Evolutionary conservation across 768 basidiomycete genomes (phyloP), one percentile per base, ranked within the genome.

Genomic region (Trametes sanguinea): DNA sequence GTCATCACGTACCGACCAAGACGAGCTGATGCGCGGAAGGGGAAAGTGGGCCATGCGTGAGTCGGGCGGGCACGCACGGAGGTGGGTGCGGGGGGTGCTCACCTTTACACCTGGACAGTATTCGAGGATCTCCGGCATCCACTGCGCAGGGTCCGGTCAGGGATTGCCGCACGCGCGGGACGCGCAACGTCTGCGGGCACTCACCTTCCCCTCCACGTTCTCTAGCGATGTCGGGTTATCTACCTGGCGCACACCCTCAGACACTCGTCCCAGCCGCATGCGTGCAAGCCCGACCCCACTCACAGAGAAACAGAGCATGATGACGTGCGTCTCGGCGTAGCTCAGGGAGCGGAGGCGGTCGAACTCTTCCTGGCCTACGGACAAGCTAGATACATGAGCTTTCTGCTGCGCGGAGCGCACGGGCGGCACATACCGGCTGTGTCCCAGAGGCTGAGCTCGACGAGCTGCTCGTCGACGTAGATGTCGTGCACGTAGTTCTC

Each of bases 401-500:
- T 65, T 11, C 35, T 37, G 0, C 22, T 22, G 22, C 22, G 22
- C 22, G 22, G 22, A 1, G 22, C 22, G 22, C 22, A 22, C 22
- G 22, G 22, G 22, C 22, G 22, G 53, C 52, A 75, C 83, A 62
- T 71, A 94, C 96, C 95, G 47, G 96, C 96, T 47, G 96, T 98
- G 73, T 98, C 96, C 96, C 96, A 98, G 65, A 98, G 72, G 72
- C 94, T 93, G 46, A 99, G 80, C 71, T 98, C 95, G 13, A 98
- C 89, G 33, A 84, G 74, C 68, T 93, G 89, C 37, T 93, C 94
- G 66, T 98, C 95, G 30, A 96, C 85, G 66, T 82, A 81, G 57
- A 95, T 79, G 66, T 95, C 92, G 72, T 95, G 92, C 10, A 96
- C 94, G 69, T 96, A 95, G 77, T 98, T 98, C 75, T 98, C 96